A percentile compares a stretch with the other conserved stretches of the same genome.
These are phyloP conservation scores for Neurospora pannonica DNA, from an alignment of 495 filamentous ascomycete genomes.

Conservation along the genomic window DNA sequence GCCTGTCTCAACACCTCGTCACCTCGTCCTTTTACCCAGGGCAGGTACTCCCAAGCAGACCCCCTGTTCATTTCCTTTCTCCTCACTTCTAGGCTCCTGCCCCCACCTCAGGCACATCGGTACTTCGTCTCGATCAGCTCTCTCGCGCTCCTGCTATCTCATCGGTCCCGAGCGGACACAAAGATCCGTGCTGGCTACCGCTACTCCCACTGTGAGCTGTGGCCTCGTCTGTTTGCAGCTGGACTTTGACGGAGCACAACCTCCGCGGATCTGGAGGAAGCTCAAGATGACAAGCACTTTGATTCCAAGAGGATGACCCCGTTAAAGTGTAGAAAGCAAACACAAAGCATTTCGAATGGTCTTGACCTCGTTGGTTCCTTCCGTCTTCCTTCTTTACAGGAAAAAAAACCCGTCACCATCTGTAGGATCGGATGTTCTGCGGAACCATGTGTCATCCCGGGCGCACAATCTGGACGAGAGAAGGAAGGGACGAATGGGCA, in stretches of 20 bases:
- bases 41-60: not conserved
- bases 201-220: not conserved
- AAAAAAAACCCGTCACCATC: not conserved
- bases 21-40: not conserved
- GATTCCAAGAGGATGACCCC: not conserved
- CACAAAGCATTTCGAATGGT: not conserved
- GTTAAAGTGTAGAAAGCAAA: not conserved
- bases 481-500: not conserved
- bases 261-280: not conserved
- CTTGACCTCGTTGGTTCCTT: not conserved
- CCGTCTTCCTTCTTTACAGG: not conserved
- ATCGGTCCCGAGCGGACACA: not conserved
- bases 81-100: not conserved
- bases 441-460: not conserved
- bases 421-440: not conserved
- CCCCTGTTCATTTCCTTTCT: not conserved
- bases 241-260: not conserved
- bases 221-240: not conserved
- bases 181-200: not conserved
- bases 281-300: not conserved
- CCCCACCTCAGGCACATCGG: not conserved
- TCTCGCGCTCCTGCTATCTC: not conserved
- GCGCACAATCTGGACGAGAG: not conserved
- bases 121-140: not conserved
- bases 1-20: not conserved